Base-by-base conservation (phyloP, 176 grass and related monocot species). In the Pontederia paniculata region DNA sequence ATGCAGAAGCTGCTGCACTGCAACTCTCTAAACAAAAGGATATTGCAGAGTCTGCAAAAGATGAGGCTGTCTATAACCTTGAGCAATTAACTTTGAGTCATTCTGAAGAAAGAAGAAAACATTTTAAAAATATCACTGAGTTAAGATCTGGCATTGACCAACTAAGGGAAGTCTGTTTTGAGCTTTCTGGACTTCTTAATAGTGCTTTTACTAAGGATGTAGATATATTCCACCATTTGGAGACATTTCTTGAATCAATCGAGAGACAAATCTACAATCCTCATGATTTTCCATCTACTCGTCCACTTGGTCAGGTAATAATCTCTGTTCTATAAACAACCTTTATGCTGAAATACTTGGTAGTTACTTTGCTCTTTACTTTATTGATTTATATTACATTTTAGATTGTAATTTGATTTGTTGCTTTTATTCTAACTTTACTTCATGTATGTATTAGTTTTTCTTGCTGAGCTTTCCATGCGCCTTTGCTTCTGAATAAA, bases 161-260 rank as follows among this genome's bases (percentile, higher is more conserved):
- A 60, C 57, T 97, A 62, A 88, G 74, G 72, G 76, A 90, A 60
- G 47, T 65, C 9, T 88, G 69, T 57, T 88, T 71, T 74, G 86
- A 90, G 64, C 61, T 90, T 88, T 90, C 84, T 70, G 66, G 74
- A 54, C 51, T 49, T 69, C 73, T 90, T 66, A 57, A 49, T 45
- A 83, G 59, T 48, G 51, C 60, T 13, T 83, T 84, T 75, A 78
- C 53, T 42, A 84, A 82, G 67, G 77, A 90, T 78, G 65, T 71
- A 48, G 71, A 83, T 56, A 43, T 88, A 54, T 73, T 97, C 69
- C 50, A 64, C 69, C 65, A 84, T 83, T 65, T 88, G 20, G 83
- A 77, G 77, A 60, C 57, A 59, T 84, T 84, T 60, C 75, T 97
- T 77, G 74, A 78, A 54, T 97, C 70, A 60, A 70, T 82, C 67